These are phyloP conservation scores for Blastomyces percursus DNA, from an alignment of 2,329 filamentous ascomycete species.

Conservation along the genomic window DNA sequence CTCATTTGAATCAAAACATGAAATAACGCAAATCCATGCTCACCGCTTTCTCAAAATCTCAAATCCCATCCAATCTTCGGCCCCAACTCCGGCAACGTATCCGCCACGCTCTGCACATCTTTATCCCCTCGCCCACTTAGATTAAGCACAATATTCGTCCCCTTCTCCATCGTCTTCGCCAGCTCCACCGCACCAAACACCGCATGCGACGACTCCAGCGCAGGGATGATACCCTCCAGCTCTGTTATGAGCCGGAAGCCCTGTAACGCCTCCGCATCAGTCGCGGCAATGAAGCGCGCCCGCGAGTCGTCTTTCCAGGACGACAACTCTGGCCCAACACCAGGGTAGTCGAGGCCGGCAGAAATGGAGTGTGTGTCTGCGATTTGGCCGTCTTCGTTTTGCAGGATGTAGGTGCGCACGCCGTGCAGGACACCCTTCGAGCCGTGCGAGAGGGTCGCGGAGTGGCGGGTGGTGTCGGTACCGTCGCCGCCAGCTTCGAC, in stretches of 20 bases:
- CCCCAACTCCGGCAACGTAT: conserved; percentile 78
- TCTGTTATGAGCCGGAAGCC: conserved; percentile 78
- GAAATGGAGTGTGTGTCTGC: conserved; percentile 92
- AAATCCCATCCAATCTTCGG: conserved; percentile 72
- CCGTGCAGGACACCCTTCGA: conserved; percentile 90
- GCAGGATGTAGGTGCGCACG: conserved; percentile 88
- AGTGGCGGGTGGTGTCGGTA: conserved; percentile 72
- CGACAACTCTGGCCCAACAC: conserved; percentile 84
- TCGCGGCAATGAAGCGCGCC: conserved; percentile 81
- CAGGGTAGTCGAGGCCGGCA: conserved; percentile 91
- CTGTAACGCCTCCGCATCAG: conserved; percentile 77
- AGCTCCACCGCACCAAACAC: conserved; percentile 81
- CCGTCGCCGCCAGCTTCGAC: conserved; percentile 95
- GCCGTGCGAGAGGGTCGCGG: conserved; percentile 75
- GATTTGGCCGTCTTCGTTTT: conserved; percentile 88
- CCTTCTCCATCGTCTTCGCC: conserved; percentile 84
- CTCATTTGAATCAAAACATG: too few species aligned
- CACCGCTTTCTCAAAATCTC: conserved; percentile 35
- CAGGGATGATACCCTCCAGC: conserved; percentile 93
- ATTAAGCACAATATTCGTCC: conserved; percentile 85
- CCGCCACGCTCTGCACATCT: conserved; percentile 95
- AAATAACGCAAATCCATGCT: not conserved
- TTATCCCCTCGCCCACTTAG: conserved; percentile 91
- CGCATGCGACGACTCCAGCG: conserved; percentile 85
- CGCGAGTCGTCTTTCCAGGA: conserved; percentile 85